Evolutionary conservation across 2,329 filamentous ascomycete species (phyloP).

Genomic region (Phaeoacremonium minimum): DNA sequence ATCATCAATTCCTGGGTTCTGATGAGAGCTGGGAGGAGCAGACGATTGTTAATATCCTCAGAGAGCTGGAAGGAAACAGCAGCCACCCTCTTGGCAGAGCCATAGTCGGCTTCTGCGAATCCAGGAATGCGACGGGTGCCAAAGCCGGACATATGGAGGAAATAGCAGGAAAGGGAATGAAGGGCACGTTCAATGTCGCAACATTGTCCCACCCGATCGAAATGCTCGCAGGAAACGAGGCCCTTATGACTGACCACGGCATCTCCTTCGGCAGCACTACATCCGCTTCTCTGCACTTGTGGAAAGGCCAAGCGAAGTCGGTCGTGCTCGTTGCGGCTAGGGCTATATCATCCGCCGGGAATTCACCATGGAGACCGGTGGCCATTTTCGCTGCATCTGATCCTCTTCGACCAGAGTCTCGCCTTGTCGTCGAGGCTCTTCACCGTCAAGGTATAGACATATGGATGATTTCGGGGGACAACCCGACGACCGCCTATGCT

Average conservation of each 20-base stretch:
- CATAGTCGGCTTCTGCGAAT: conserved; percentile 41
- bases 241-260: conserved; percentile 53
- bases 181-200: conserved; percentile 37
- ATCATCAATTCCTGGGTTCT: conserved; percentile 34
- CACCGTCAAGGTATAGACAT: conserved; percentile 32
- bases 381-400: conserved; percentile 34
- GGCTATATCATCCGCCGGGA: not conserved
- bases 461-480: conserved; percentile 46
- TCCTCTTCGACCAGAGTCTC: conserved; percentile 36
- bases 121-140: conserved; percentile 13
- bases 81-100: conserved; percentile 56
- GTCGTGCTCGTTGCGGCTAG: conserved; percentile 6
- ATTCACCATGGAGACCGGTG: not conserved
- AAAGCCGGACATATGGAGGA: conserved; percentile 40
- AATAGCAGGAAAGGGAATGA: conserved; percentile 52
- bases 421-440: conserved; percentile 24
- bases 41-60: conserved; percentile 22
- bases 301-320: conserved; percentile 10
- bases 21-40: conserved; percentile 13
- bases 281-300: conserved; percentile 4
- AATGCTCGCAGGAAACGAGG: conserved; percentile 29
- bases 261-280: conserved; percentile 9
- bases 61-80: conserved; percentile 52
- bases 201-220: conserved; percentile 5
- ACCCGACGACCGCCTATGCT: conserved; percentile 48